Conservation (phyloP, 1,139 yeast species). For the Pneumocystis canis region DNA sequence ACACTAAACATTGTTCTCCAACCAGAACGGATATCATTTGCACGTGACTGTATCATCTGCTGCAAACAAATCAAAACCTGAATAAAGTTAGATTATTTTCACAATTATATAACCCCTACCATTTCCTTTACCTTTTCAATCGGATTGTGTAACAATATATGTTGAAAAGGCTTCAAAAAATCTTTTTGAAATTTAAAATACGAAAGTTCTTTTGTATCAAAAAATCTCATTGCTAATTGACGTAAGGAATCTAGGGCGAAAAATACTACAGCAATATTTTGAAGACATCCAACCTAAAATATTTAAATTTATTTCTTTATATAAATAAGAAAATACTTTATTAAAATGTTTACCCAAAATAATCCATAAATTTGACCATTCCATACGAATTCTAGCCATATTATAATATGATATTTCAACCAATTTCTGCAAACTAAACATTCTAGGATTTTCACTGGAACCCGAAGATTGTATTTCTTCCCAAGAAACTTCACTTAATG, state of each 20-base stretch:
- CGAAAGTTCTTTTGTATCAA: conserved; percentile 83
- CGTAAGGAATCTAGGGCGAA: conserved; percentile 90
- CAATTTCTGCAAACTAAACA: conserved; percentile 84
- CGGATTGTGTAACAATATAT: conserved; percentile 53
- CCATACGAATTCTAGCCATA: conserved; percentile 89
- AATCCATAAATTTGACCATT: conserved; percentile 93
- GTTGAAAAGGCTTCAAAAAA: conserved; percentile 80
- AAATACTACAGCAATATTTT: conserved; percentile 60
- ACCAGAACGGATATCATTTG: conserved; percentile 69
- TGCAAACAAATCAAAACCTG: conserved; percentile 61
- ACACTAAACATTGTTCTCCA: conserved; percentile 85
- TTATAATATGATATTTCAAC: conserved; percentile 96
- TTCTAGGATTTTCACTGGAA: conserved; percentile 66
- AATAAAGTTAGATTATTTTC: background rate
- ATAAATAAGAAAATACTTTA: conserved; percentile 18
- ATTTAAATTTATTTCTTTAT: background rate
- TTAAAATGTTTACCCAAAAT: conserved; percentile 86
- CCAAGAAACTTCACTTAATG: conserved; percentile 69
- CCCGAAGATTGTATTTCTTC: conserved; percentile 90
- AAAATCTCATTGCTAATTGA: conserved; percentile 81
- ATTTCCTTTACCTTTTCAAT: conserved; percentile 67
- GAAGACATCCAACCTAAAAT: conserved; percentile 53
- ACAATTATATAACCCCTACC: conserved; percentile 19
- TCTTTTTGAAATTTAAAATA: conserved; percentile 94
- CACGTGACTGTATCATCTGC: conserved; percentile 70